Evolutionary conservation across 306 rosid species (phyloP), one percentile per base, ranked within the genome.

Genomic region (Geum urbanum): DNA sequence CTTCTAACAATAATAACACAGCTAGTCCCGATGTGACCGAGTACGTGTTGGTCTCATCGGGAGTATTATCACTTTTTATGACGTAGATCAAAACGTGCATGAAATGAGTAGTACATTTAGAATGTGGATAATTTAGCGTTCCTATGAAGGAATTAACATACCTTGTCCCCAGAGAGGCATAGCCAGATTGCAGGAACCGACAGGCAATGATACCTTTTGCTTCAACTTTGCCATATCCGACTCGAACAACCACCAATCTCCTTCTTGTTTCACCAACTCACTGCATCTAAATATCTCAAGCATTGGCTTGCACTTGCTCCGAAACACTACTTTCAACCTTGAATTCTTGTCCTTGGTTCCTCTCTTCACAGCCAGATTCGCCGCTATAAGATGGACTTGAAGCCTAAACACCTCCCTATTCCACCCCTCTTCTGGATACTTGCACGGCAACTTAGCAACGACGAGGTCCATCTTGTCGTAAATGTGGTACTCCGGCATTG

Each of bases 121-220:
- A 24, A 24, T n/a, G 37, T 32, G 37, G 37, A 32, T 24, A 32
- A 32, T 32, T 32, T 32, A 1, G 37, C 37, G 37, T 32, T 32
- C 3, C 37, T 32, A 32, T 32, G 37, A 32, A 32, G 37, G 37
- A 32, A 32, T 32, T 32, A 59, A 5, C 67, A 43, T 84, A 94
- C 99, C 99, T 88, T 91, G 87, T 71, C 87, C 95, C 99, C 99
- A 94, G 0, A 91, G 87, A 47, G 99, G 99, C 78, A 94, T 68
- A 76, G 97, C 84, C 85, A 91, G 75, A 55, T 73, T 87, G 77
- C 97, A 94, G 13, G 96, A 85, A 5, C 99, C 99, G 66, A 86
- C 55, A 8, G 99, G 99, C 86, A 94, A 78, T 3, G 91, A 70
- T 39, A 87, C 71, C 71, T 94, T 94, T 40, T 89, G 89, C 43